Evolutionary conservation across 2,329 filamentous ascomycete species (phyloP), one percentile per base, ranked within the genome.

Genomic region (Cladophialophora immunda): DNA sequence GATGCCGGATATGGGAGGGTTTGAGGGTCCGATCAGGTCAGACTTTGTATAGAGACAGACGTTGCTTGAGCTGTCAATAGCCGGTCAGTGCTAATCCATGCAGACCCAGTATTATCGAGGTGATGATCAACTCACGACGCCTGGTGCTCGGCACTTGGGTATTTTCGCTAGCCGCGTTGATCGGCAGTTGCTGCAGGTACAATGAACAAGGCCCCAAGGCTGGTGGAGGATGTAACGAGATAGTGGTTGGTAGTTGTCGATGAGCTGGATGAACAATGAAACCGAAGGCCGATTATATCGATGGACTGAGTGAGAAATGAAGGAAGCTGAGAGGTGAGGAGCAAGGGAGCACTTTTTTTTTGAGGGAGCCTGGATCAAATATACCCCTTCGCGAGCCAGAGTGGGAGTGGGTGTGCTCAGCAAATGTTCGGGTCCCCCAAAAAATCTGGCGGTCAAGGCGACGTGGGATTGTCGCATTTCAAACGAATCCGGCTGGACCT

Each of bases 381-480:
- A 68, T 67, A 67, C 62, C 66, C 62, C 63, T 62, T 68, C 62
- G 54, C 54, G 47, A 50, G 59, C 27, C 62, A 55, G 36, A 34
- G 59, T 60, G 41, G 58, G 57, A 53, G 57, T 65, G 41, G 30
- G 27, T 52, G 41, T 60, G 25, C 56, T 36, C 27, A 57, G 53
- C 53, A 57, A 62, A 54, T 58, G 54, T 64, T 36, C 45, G 45
- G 45, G 27, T 63, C 55, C 45, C 41, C 64, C 32, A 56, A 67
- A 52, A 65, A 67, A 65, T 69, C 60, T 70, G 52, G 68, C 68
- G 68, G 68, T 70, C 63, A 70, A 70, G 68, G 61, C 64, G 64
- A 70, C 68, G 68, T 70, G 68, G 68, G 68, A 70, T 68, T 67
- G 64, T 69, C 66, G 54, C 61, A 65, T 70, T 70, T 68, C 66